Evolutionary conservation across 768 basidiomycete species (phyloP).

Genomic region (Tricholoma sp.): DNA sequence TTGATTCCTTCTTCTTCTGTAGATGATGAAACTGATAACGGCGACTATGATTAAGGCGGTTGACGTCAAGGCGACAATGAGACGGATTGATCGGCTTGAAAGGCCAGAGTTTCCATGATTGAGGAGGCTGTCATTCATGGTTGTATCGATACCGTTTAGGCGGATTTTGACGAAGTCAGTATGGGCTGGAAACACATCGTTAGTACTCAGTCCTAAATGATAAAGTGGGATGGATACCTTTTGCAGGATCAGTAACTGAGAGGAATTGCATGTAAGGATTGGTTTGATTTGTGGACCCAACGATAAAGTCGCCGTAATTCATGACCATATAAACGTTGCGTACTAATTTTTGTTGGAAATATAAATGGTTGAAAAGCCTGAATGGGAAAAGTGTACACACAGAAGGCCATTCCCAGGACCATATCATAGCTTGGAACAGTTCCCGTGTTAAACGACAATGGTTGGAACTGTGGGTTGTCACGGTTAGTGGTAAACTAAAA

Average conservation of each 20-base stretch:
- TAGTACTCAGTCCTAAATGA: background rate
- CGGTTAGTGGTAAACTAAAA: background rate
- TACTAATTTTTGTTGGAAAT: conserved; percentile 31
- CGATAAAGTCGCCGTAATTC: conserved; percentile 59
- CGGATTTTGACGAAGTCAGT: conserved; percentile 30
- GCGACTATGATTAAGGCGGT: conserved; percentile 9
- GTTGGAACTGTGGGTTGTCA: conserved; percentile 52
- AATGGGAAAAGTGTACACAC: conserved; percentile 32
- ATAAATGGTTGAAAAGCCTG: background rate
- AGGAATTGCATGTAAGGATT: conserved; percentile 62
- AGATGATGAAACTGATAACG: conserved; percentile 11
- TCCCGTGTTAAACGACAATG: conserved; percentile 45
- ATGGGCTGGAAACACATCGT: conserved; percentile 23
- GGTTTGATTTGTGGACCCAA: conserved; percentile 31
- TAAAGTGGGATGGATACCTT: conserved; percentile 25
- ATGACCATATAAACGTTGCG: conserved; percentile 61
- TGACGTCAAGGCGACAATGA: conserved; percentile 14
- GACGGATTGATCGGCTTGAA: conserved; percentile 4
- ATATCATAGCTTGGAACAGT: conserved; percentile 47
- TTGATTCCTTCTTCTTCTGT: background rate
- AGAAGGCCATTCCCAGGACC: conserved; percentile 69
- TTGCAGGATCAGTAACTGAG: conserved; percentile 43
- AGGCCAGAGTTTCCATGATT: conserved; percentile 1
- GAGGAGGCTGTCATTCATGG: conserved; percentile 8
- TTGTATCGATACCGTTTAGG: conserved; percentile 28